These are phyloP conservation scores for Plasmodium fragile DNA, from an alignment of 169 alveolate genomes.

Conservation along the genomic window DNA sequence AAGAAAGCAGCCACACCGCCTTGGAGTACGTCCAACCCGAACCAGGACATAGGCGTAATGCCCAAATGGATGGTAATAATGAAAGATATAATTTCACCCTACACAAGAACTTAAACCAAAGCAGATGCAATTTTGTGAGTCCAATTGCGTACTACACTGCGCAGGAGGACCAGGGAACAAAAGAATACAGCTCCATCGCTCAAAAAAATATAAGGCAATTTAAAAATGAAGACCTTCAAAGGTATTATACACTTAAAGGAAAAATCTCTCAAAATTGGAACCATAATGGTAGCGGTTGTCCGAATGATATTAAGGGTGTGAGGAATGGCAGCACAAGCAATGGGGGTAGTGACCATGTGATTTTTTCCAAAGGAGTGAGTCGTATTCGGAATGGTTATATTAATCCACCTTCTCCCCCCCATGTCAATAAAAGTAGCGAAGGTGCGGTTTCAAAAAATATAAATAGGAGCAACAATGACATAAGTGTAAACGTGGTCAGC, in stretches of 20 bases:
- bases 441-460: neutral
- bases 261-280: neutral
- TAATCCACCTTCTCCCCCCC: neutral
- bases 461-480: neutral
- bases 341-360: neutral
- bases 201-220: neutral
- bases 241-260: neutral
- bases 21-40: neutral
- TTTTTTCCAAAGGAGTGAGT: constrained; percentile 1
- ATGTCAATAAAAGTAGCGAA: neutral
- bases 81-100: neutral
- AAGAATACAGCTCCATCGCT: neutral
- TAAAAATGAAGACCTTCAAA: constrained; percentile 12
- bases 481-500: neutral
- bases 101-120: neutral
- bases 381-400: neutral
- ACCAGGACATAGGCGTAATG: neutral
- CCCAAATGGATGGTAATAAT: neutral
- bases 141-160: neutral
- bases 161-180: neutral
- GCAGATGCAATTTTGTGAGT: neutral
- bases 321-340: neutral
- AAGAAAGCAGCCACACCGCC: neutral
- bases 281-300: neutral
- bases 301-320: constrained; percentile 3